Evolutionary conservation across 2,329 filamentous ascomycete genomes (phyloP).

Genomic region (Trichophyton simii): DNA sequence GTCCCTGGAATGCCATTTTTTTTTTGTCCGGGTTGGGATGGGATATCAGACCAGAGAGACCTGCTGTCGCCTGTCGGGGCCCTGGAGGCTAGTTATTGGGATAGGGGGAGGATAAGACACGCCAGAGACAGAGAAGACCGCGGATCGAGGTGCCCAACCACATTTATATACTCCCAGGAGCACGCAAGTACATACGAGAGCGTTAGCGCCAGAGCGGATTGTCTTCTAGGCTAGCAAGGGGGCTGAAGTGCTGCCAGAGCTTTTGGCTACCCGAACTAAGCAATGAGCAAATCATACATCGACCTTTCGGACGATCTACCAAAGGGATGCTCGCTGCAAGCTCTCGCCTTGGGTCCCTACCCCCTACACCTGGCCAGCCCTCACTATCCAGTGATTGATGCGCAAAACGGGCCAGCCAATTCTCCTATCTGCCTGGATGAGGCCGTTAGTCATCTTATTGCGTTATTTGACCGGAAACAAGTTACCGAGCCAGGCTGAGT

Average conservation of each 20-base stretch:
- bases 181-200: background rate
- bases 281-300: background rate
- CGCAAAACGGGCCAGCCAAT: background rate
- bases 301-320: background rate
- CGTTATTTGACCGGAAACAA: too few relatives aligned
- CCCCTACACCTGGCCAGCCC: too few relatives aligned
- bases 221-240: background rate
- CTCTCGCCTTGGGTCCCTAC: too few relatives aligned
- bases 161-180: background rate
- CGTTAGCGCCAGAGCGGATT: background rate
- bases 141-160: background rate
- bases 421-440: background rate
- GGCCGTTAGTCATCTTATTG: background rate
- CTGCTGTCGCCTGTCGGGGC: background rate
- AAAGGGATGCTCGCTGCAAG: too few relatives aligned
- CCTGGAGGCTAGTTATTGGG: background rate
- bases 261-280: background rate
- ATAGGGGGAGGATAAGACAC: background rate
- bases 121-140: background rate
- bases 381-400: background rate
- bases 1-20: background rate
- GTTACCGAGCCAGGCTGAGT: background rate
- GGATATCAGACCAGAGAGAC: background rate
- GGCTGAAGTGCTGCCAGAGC: background rate
- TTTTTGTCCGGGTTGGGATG: background rate